Evolutionary conservation across 805 yeast species (phyloP), one percentile per base, ranked within the genome.

Genomic region (Kuraishia hungarica): DNA sequence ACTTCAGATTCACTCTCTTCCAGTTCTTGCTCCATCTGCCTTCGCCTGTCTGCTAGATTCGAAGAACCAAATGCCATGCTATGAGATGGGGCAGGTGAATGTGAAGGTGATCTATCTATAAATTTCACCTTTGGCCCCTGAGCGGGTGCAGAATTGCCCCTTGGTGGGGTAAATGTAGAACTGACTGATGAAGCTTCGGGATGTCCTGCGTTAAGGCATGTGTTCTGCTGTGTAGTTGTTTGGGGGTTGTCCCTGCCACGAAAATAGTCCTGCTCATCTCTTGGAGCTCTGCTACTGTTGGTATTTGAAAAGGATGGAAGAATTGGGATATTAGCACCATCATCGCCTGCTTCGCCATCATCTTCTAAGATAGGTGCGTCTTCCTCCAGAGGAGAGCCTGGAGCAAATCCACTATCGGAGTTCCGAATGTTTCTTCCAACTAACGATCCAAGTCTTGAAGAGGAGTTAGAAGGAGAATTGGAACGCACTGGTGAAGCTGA

Each of bases 281-380:
- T 35, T 35, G 43, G 17, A 13, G 17, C 17, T 35, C 43, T 35
- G 43, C 17, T 35, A 17, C 43, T 35, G 43, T 35, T 35, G 43
- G 43, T 35, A 15, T 35, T 35, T 26, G 39, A n/a, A 21, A 50
- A 50, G 17, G 43, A 19, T 2, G 51, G 51, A 15, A 50, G 43
- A 23, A n/a, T 50, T 17, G 51, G 51, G 22, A 50, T 50, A 11
- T 20, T 39, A 7, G 26, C 26, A 47, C 28, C 48, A 13, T 51
- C 23, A 19, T 23, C 26, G 2, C 35, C 48, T 13, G 39, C 53
- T 23, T 53, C 55, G 48, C 7, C 51, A 2, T 53, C 48, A 19
- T 53, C 51, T 35, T 53, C 54, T 23, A 47, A 22, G 47, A 29
- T 46, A 2, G 54, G 51, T 11, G 24, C 35, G n/a, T 46, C 50